phyloP scores from a whole-genome alignment of 768 basidiomycete species.

The Russula abietina region DNA sequence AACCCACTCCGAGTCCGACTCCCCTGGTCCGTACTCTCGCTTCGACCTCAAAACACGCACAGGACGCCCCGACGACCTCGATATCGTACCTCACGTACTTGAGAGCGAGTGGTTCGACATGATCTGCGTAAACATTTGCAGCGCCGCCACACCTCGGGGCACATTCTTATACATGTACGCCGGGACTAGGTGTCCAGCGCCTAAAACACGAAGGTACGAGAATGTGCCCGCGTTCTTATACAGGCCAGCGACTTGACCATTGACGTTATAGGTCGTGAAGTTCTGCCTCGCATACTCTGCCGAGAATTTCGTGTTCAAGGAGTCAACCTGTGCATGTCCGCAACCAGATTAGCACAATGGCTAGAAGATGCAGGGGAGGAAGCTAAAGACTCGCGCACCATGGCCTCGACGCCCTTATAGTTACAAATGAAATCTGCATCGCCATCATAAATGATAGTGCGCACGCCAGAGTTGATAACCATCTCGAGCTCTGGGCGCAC shows the following conservation, averaged over 20 bases:
- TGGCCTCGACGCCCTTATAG: conserved; percentile 49
- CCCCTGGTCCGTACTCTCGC: too few relatives aligned
- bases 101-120: conserved; percentile 30
- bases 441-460: too few relatives aligned
- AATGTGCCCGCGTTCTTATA: conserved; percentile 56
- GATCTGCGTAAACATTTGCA: conserved; percentile 35
- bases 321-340: conserved; percentile 43
- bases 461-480: too few relatives aligned
- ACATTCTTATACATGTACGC: conserved; percentile 30
- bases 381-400: conserved; percentile 35
- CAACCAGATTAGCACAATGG: background rate
- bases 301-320: conserved; percentile 43
- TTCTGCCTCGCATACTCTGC: conserved; percentile 37
- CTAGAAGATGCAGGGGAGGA: background rate
- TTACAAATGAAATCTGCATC: conserved; percentile 57
- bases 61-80: too few relatives aligned
- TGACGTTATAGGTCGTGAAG: conserved; percentile 46
- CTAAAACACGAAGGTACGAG: conserved; percentile 49
- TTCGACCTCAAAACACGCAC: too few relatives aligned
- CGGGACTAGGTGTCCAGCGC: conserved; percentile 36
- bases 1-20: too few relatives aligned
- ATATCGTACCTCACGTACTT: conserved; percentile 21
- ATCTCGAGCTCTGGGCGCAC: too few relatives aligned
- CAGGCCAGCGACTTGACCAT: conserved; percentile 44
- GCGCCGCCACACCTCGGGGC: conserved; percentile 28